Conservation (phyloP, 495 filamentous ascomycete genomes). For the Lepraria neglecta region DNA sequence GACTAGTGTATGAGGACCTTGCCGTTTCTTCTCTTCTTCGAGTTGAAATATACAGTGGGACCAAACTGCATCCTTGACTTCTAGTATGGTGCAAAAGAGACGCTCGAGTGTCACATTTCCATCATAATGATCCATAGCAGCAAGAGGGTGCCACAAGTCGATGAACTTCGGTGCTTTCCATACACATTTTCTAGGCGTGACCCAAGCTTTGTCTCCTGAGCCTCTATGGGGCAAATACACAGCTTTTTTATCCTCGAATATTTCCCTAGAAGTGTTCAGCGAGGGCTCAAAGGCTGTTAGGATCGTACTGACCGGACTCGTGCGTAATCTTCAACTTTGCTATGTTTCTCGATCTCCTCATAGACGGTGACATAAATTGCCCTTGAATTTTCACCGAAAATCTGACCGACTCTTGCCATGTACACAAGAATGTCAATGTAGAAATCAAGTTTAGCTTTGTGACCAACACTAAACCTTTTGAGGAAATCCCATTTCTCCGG, state of each 20-base stretch:
- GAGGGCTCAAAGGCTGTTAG: neutral
- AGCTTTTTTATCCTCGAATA: neutral
- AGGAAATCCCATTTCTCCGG: conserved; percentile 6
- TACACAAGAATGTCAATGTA: conserved; percentile 15
- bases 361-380: neutral
- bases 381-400: too few species aligned
- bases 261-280: conserved; percentile 7
- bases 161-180: conserved; percentile 25
- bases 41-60: neutral
- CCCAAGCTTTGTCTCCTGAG: conserved; percentile 11
- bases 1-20: neutral
- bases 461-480: neutral
- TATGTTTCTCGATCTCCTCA: neutral
- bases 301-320: neutral
- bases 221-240: neutral
- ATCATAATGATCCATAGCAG: neutral
- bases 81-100: neutral
- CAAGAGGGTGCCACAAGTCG: conserved; percentile 12
- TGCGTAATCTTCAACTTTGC: neutral
- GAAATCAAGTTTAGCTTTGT: neutral
- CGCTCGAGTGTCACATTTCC: neutral
- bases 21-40: neutral
- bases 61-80: neutral
- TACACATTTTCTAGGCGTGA: conserved; percentile 4
- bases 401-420: neutral